Percentiles rank a stretch among this genome's conserved stretches.
These are phyloP conservation scores for Strobilomyces confusus DNA, from an alignment of 768 basidiomycete genomes.

Conservation along the genomic window DNA sequence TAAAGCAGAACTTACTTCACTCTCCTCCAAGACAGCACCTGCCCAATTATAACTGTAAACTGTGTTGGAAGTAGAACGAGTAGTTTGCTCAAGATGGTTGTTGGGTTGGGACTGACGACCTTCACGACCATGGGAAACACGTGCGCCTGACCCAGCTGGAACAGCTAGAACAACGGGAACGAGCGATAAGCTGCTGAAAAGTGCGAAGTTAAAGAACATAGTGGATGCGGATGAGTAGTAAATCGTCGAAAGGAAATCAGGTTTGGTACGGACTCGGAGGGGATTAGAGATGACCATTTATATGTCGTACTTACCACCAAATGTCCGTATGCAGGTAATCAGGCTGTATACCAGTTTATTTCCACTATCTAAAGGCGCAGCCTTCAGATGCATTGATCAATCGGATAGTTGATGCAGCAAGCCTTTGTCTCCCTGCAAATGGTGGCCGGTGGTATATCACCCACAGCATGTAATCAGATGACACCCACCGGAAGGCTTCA, in stretches of 20 bases:
- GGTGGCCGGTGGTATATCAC: too few species aligned
- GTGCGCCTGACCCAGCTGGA: not conserved
- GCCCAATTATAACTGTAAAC: constrained; percentile 11
- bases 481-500: too few species aligned
- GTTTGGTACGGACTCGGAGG: too few species aligned
- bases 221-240: too few species aligned
- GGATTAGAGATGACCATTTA: too few species aligned
- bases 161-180: not conserved
- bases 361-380: too few species aligned
- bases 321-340: not conserved
- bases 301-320: not conserved
- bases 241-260: too few species aligned
- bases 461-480: too few species aligned
- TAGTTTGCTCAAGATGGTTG: not conserved
- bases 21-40: constrained; percentile 1
- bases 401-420: too few species aligned
- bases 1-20: not conserved
- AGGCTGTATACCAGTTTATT: not conserved
- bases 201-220: not conserved
- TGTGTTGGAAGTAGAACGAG: not conserved
- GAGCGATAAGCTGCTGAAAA: not conserved
- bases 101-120: too few species aligned
- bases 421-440: too few species aligned
- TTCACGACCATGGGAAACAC: not conserved
- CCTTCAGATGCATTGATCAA: too few species aligned